A percentile compares a stretch with the other conserved stretches of the same genome.
phyloP scores from a whole-genome alignment of 2,329 filamentous ascomycete species.

The Cladosporium sp. region DNA sequence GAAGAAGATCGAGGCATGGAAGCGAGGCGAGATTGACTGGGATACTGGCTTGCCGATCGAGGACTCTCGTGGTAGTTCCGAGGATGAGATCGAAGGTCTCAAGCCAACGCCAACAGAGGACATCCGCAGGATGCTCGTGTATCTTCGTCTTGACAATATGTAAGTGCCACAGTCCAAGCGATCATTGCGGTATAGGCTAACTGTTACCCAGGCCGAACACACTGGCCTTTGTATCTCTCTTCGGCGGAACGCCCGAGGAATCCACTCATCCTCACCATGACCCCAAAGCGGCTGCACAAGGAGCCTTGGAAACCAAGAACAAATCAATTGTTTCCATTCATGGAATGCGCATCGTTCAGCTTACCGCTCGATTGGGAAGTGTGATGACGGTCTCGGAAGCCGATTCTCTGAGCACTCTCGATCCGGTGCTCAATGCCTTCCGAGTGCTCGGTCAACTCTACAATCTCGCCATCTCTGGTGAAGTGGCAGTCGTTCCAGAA shows the following conservation, averaged over 20 bases:
- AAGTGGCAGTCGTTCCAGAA: conserved; percentile 73
- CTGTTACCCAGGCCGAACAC: no score
- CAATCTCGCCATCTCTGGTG: conserved; percentile 75
- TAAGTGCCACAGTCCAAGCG: conserved; percentile 50
- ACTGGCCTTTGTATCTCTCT: conserved; percentile 72
- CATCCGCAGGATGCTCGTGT: conserved; percentile 68
- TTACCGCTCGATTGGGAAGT: conserved; percentile 87
- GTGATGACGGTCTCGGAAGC: conserved; percentile 89
- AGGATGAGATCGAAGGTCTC: conserved; percentile 33
- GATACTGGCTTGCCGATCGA: conserved; percentile 53
- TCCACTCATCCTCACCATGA: no score
- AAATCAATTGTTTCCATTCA: conserved; percentile 70
- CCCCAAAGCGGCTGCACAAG: no score
- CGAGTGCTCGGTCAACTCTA: conserved; percentile 79
- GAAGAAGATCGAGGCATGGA: conserved; percentile 67
- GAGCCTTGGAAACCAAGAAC: no score
- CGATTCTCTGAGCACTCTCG: conserved; percentile 56
- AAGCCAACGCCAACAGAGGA: conserved; percentile 49
- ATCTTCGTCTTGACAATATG: conserved; percentile 79
- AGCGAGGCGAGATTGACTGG: conserved; percentile 87
- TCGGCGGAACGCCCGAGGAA: no score
- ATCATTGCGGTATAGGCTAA: not conserved
- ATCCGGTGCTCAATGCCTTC: conserved; percentile 89
- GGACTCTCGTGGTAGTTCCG: conserved; percentile 23
- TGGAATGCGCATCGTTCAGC: conserved; percentile 76